Conservation (phyloP, 371 early-diverging fungal species). For the Mucor sp. region DNA sequence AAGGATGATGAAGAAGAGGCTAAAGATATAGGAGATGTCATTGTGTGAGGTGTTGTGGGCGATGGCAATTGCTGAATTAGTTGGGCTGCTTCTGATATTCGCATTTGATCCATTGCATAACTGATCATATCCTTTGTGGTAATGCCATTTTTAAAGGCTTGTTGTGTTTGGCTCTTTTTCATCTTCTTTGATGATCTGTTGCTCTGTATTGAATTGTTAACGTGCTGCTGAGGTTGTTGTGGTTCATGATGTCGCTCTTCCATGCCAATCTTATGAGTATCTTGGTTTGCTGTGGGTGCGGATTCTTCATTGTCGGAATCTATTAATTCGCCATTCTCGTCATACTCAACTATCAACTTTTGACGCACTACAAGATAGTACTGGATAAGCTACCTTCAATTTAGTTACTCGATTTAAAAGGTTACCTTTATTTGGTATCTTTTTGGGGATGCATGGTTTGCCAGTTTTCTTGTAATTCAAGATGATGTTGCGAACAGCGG, state of each 20-base stretch:
- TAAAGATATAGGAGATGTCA: not conserved
- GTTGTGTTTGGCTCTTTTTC: not conserved
- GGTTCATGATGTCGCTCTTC: not conserved
- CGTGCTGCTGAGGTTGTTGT: not conserved
- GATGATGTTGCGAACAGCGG: conserved; percentile 49
- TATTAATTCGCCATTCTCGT: conserved; percentile 46
- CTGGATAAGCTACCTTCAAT: not conserved
- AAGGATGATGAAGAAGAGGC: not conserved
- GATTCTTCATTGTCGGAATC: conserved; percentile 26
- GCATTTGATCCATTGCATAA: conserved; percentile 20
- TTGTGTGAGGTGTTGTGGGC: not conserved
- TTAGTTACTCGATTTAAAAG: not conserved
- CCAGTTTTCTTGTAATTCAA: conserved; percentile 46
- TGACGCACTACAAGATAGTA: conserved; percentile 26
- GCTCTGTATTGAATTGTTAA: not conserved
- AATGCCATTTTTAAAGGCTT: not conserved
- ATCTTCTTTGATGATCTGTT: not conserved
- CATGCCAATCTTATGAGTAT: not conserved
- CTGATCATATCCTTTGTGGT: conserved; percentile 18
- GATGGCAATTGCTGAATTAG: not conserved
- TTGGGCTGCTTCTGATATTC: conserved; percentile 10
- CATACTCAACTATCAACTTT: conserved; percentile 51
- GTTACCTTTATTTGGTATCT: conserved; percentile 37
- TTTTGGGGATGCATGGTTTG: conserved; percentile 41
- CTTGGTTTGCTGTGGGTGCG: not conserved